Evolutionary conservation across 441 rosid genomes (phyloP).

Genomic region (Adansonia rubrostipa): DNA sequence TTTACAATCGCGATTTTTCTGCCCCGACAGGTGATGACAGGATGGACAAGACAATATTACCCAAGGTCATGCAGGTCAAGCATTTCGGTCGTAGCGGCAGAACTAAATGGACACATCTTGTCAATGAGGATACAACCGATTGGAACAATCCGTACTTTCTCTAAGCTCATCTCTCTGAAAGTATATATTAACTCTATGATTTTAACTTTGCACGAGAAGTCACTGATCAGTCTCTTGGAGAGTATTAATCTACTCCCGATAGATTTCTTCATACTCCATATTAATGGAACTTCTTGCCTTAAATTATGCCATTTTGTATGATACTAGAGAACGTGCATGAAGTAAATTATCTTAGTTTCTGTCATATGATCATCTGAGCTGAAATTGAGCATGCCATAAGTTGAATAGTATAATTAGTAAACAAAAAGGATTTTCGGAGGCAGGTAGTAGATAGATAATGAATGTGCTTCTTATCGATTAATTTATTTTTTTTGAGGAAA

Average conservation of each 20-base stretch:
- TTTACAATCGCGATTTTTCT: constrained; percentile 74
- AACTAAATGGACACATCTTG: constrained; percentile 97
- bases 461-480: background rate
- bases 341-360: constrained; percentile 1
- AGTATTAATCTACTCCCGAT: background rate
- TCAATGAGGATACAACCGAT: constrained; percentile 85
- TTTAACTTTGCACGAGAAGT: background rate
- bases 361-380: background rate
- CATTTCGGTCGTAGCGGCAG: constrained; percentile 96
- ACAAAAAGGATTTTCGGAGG: background rate
- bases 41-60: constrained; percentile 81
- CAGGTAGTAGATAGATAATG: background rate
- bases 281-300: background rate
- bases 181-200: background rate
- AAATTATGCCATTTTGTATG: background rate
- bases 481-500: background rate
- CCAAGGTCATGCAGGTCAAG: constrained; percentile 94
- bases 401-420: background rate
- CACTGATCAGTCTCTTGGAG: background rate
- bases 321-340: background rate
- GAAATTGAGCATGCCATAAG: background rate
- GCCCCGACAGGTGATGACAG: constrained; percentile 94
- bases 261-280: background rate
- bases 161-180: background rate
- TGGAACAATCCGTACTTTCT: constrained; percentile 88